Evolutionary conservation across 257 asterid species (phyloP).

Genomic region (Cynanchum wilfordii): DNA sequence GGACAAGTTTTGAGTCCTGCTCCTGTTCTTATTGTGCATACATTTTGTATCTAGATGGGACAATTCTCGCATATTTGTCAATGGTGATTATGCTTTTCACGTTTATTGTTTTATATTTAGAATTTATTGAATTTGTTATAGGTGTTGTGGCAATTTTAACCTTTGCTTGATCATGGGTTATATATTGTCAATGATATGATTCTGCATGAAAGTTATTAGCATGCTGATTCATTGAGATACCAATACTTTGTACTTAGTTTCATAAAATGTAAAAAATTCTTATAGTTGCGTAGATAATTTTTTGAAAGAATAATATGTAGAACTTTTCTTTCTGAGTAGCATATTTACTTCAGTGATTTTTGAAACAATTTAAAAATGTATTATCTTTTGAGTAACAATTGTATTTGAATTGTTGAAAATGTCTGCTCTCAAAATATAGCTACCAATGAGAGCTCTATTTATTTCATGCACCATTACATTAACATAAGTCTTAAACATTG

Average conservation of each 20-base stretch:
- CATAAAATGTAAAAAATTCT: neutral
- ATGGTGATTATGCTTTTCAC: slow-evolving; percentile 22
- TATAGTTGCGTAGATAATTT: neutral
- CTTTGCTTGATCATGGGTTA: neutral
- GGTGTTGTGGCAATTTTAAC: neutral
- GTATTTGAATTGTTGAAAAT: neutral
- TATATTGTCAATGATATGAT: neutral
- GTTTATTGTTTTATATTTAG: neutral
- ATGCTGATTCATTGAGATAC: neutral
- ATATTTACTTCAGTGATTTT: neutral
- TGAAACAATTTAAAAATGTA: neutral
- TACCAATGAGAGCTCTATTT: neutral
- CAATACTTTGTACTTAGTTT: neutral
- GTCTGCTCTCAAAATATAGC: neutral
- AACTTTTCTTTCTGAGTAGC: neutral
- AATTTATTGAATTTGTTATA: neutral
- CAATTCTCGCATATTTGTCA: neutral
- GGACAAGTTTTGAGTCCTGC: neutral
- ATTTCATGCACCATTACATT: neutral
- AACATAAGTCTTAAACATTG: neutral
- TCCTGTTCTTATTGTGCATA: neutral
- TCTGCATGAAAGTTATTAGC: neutral
- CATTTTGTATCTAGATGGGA: slow-evolving; percentile 6
- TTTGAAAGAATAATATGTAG: neutral
- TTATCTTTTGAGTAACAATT: neutral